phyloP scores from a whole-genome alignment of 2,329 filamentous ascomycete genomes.

The Cladosporium colombiae region DNA sequence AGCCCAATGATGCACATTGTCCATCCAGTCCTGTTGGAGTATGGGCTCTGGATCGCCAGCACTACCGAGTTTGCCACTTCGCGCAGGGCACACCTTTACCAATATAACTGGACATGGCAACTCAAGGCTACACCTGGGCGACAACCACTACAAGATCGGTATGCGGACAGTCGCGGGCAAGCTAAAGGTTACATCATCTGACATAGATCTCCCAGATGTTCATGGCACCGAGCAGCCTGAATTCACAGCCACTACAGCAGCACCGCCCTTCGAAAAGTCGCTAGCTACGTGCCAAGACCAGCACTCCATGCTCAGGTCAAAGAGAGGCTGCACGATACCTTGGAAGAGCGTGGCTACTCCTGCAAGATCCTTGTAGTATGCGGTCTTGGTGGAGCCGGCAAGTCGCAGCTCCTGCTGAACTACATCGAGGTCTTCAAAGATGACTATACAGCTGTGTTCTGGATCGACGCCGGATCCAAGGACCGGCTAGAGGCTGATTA shows the following conservation, averaged over 20 bases:
- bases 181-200: background rate
- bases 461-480: constrained; percentile 26
- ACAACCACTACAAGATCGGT: background rate
- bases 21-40: background rate
- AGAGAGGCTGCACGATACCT: constrained; percentile 1
- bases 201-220: background rate
- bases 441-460: constrained; percentile 29
- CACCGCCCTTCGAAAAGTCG: background rate
- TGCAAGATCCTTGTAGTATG: constrained; percentile 7
- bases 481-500: background rate
- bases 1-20: background rate
- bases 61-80: background rate
- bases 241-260: background rate
- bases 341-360: background rate
- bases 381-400: constrained; percentile 29
- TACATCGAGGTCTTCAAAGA: constrained; percentile 25
- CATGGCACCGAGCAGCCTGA: background rate
- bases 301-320: background rate
- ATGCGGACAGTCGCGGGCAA: background rate
- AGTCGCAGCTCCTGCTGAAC: constrained; percentile 28
- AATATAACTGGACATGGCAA: background rate
- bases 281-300: background rate
- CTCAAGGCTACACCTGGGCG: background rate
- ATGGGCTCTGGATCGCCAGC: background rate
- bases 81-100: background rate